A percentile compares a stretch with the other conserved stretches of the same genome.
Evolutionary conservation across 305 asterid genomes (phyloP).

Genomic region (Withania somnifera): DNA sequence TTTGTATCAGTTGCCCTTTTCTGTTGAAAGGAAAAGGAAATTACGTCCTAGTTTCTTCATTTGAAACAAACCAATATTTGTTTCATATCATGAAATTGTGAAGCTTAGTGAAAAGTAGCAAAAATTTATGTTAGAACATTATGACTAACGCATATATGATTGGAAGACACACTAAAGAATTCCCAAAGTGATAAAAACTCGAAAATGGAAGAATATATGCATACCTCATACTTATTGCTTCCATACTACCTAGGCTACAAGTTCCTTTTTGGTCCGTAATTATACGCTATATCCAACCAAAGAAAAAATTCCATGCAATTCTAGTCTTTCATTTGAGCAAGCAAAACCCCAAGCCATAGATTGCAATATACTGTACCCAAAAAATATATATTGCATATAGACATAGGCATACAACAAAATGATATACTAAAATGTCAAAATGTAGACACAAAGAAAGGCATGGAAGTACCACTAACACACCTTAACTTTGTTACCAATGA

Average conservation of each 20-base stretch:
- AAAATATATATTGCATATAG: background rate
- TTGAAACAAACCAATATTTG: background rate
- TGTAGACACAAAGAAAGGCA: constrained; percentile 11
- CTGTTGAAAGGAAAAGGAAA: background rate
- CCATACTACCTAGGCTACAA: background rate
- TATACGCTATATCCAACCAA: background rate
- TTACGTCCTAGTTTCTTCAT: background rate
- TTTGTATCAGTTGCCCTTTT: background rate
- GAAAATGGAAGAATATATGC: background rate
- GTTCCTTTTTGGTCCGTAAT: background rate
- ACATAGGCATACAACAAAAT: background rate
- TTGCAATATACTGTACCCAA: no score
- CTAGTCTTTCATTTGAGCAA: background rate
- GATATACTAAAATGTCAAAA: background rate
- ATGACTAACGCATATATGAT: background rate
- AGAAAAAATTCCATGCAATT: background rate
- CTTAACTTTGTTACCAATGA: constrained; percentile 87
- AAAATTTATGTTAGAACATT: background rate
- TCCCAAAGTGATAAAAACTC: background rate
- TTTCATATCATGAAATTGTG: background rate
- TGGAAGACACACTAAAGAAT: background rate
- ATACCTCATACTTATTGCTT: background rate
- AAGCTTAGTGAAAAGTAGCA: background rate
- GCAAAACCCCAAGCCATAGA: background rate
- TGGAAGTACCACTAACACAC: constrained; percentile 28